These are phyloP conservation scores for Tricholoma sp. DNA, from an alignment of 768 basidiomycete genomes.

Conservation along the genomic window DNA sequence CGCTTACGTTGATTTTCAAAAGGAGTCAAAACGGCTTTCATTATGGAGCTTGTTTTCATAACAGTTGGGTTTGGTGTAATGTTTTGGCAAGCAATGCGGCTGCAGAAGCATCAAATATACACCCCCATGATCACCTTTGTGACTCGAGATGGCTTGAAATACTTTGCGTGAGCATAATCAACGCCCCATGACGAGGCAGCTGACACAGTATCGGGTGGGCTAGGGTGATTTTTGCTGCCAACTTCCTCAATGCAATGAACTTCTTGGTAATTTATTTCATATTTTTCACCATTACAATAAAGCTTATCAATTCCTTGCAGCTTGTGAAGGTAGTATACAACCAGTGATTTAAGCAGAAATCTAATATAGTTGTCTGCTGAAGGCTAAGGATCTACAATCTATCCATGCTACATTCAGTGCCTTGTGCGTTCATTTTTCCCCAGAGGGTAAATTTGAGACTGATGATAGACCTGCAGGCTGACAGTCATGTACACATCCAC, in stretches of 20 bases:
- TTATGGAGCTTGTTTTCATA: constrained; percentile 13
- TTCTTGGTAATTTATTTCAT: no score
- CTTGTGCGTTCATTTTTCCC: constrained; percentile 3
- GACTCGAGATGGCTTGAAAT: constrained; percentile 11
- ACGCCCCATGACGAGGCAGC: background rate
- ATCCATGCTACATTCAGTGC: constrained; percentile 10
- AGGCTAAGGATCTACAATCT: constrained; percentile 4
- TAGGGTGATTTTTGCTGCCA: no score
- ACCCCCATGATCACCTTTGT: constrained; percentile 10
- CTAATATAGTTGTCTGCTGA: constrained; percentile 3
- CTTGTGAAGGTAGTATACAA: no score
- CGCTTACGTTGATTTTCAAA: background rate
- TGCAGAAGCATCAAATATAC: constrained; percentile 5
- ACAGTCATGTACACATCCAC: no score
- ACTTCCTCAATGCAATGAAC: no score
- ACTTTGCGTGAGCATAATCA: constrained; percentile 8
- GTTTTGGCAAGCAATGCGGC: constrained; percentile 12
- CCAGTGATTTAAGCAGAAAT: no score
- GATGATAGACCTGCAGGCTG: no score
- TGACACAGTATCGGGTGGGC: no score
- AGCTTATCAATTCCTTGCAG: no score
- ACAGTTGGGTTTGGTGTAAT: constrained; percentile 13
- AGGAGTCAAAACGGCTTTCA: constrained; percentile 10
- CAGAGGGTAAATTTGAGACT: no score
- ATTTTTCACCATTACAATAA: no score